phyloP scores from a whole-genome alignment of 2,329 filamentous ascomycete species.

The Fusarium continuum region DNA sequence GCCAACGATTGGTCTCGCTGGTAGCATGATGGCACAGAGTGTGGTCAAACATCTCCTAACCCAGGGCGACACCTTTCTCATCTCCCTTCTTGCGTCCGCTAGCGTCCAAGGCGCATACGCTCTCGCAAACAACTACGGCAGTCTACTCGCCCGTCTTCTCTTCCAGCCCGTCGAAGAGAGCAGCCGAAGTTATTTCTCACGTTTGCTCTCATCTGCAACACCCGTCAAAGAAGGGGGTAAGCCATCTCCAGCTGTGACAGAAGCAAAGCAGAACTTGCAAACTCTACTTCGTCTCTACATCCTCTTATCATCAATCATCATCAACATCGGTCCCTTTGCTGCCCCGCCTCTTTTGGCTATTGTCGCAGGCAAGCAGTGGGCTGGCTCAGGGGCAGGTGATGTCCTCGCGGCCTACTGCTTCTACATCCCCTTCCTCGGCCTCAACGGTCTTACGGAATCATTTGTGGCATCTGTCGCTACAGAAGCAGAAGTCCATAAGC shows the following conservation, averaged over 20 bases:
- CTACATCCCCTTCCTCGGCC: constrained; percentile 90
- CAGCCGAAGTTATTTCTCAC: constrained; percentile 88
- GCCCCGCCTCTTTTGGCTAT: constrained; percentile 78
- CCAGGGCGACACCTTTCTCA: constrained; percentile 90
- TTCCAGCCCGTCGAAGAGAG: constrained; percentile 97
- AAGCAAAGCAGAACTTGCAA: constrained; percentile 63
- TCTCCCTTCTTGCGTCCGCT: constrained; percentile 79
- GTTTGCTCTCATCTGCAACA: constrained; percentile 65
- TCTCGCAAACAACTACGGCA: constrained; percentile 93
- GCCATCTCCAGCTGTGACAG: constrained; percentile 46
- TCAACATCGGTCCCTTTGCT: constrained; percentile 77
- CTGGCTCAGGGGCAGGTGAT: constrained; percentile 73
- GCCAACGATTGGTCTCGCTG: constrained; percentile 75
- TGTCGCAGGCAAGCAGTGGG: constrained; percentile 82
- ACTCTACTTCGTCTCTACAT: constrained; percentile 77
- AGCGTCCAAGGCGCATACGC: constrained; percentile 90
- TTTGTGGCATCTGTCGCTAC: constrained; percentile 91
- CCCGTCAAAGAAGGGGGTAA: constrained; percentile 28
- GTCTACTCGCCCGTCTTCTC: constrained; percentile 84
- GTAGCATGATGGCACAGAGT: constrained; percentile 88
- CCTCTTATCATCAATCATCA: constrained; percentile 74
- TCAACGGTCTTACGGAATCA: constrained; percentile 91
- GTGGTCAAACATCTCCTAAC: constrained; percentile 92
- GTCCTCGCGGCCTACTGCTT: constrained; percentile 86
- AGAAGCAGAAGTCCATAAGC: constrained; percentile 75